Conservation (phyloP, 148 eudicot species). For the Silene conica region DNA sequence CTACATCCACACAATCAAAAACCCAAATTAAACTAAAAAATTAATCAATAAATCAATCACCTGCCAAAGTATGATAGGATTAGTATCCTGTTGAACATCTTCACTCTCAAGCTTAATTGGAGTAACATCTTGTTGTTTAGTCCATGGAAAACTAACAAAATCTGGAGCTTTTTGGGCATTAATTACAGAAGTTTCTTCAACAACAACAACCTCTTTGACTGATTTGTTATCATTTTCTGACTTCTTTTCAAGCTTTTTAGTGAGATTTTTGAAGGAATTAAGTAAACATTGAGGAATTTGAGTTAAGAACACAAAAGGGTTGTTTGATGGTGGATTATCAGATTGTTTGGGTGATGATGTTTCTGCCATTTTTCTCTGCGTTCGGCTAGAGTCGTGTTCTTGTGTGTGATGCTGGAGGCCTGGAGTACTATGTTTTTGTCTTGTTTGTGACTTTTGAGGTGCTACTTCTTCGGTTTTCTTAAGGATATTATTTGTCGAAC, state of each 20-base stretch:
- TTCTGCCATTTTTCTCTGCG: constrained; percentile 19
- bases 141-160: constrained; percentile 30
- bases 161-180: constrained; percentile 17
- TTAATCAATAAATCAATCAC: constrained; percentile 2
- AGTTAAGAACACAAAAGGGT: constrained; percentile 25
- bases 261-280: constrained; percentile 10
- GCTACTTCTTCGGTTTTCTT: no score
- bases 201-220: constrained; percentile 11
- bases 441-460: not conserved
- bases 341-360: not conserved
- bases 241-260: constrained; percentile 6
- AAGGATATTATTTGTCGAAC: no score
- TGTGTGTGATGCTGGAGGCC: not conserved
- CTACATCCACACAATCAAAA: not conserved
- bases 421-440: not conserved
- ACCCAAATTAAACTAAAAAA: not conserved
- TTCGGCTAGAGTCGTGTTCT: not conserved
- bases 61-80: constrained; percentile 41
- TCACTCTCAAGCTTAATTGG: constrained; percentile 33
- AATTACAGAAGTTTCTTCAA: constrained; percentile 21
- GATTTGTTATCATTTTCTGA: not conserved
- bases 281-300: constrained; percentile 25
- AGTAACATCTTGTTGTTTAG: constrained; percentile 24
- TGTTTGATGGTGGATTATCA: constrained; percentile 17
- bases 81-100: constrained; percentile 29